Evolutionary conservation across 2,329 filamentous ascomycete genomes (phyloP).

Genomic region (Colletotrichum gigasporum): DNA sequence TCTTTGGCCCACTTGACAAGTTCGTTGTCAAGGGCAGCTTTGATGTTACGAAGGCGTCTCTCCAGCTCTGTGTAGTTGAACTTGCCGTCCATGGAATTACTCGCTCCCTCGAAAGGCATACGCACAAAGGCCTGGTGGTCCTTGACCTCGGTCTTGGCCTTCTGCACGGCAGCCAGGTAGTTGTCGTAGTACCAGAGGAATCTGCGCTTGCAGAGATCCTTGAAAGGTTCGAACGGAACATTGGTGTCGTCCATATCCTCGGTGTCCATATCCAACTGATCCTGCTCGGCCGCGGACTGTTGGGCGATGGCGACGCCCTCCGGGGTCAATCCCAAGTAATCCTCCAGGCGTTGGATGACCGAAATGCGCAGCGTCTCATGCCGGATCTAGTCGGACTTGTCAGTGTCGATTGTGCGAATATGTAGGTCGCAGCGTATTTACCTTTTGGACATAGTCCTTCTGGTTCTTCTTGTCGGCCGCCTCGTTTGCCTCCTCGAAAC

Average conservation of each 20-base stretch:
- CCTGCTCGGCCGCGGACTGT: slow-evolving; percentile 41
- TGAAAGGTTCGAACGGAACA: slow-evolving; percentile 83
- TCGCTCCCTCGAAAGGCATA: slow-evolving; percentile 86
- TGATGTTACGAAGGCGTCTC: slow-evolving; percentile 74
- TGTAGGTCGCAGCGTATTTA: slow-evolving; percentile 42
- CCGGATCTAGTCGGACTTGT: slow-evolving; percentile 69
- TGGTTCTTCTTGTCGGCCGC: slow-evolving; percentile 77
- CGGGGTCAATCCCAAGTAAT: slow-evolving; percentile 73
- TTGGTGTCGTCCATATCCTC: slow-evolving; percentile 63
- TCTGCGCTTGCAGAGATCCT: slow-evolving; percentile 87
- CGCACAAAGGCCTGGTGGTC: slow-evolving; percentile 73
- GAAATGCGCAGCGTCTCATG: slow-evolving; percentile 91
- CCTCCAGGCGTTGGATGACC: slow-evolving; percentile 86
- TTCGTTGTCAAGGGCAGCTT: slow-evolving; percentile 76
- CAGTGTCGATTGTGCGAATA: slow-evolving; percentile 28
- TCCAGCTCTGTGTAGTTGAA: slow-evolving; percentile 85
- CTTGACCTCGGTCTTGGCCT: slow-evolving; percentile 70
- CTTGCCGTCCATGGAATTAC: slow-evolving; percentile 85
- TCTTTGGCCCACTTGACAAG: slow-evolving; percentile 75
- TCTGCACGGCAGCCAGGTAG: slow-evolving; percentile 77
- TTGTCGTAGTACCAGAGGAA: slow-evolving; percentile 97
- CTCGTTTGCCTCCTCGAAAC: slow-evolving; percentile 81
- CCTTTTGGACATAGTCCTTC: slow-evolving; percentile 82
- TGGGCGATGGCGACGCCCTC: slow-evolving; percentile 53
- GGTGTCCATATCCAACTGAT: slow-evolving; percentile 56